Conservation (phyloP, 495 filamentous ascomycete genomes). For the Hyaloscypha bicolor region DNA sequence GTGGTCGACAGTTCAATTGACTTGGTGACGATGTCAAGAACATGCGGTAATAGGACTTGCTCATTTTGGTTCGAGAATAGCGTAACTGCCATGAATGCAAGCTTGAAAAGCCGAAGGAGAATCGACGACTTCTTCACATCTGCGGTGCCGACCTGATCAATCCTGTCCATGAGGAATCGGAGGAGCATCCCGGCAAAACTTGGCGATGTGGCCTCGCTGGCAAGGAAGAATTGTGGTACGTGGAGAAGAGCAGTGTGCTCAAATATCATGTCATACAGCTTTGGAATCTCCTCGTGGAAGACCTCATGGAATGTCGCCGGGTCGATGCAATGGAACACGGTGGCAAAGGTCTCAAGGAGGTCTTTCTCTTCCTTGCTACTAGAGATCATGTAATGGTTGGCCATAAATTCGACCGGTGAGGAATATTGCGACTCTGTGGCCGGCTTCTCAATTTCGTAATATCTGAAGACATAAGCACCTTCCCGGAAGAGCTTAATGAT, state of each 20-base stretch:
- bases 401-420: conserved; percentile 84
- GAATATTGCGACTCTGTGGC: conserved; percentile 72
- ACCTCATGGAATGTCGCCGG: conserved; percentile 98
- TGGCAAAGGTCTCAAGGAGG: conserved; percentile 94
- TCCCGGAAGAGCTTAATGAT: conserved; percentile 98
- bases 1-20: conserved; percentile 94
- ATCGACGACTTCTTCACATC: conserved; percentile 91
- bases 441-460: conserved; percentile 88
- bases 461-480: conserved; percentile 92
- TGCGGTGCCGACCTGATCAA: conserved; percentile 90
- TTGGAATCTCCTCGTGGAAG: conserved; percentile 95
- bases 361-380: conserved; percentile 97
- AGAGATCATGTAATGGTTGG: conserved; percentile 88
- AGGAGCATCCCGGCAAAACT: conserved; percentile 98
- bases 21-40: conserved; percentile 93
- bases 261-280: conserved; percentile 96
- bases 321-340: conserved; percentile 97
- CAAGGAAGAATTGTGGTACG: conserved; percentile 96
- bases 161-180: conserved; percentile 93
- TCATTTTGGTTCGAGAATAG: conserved; percentile 95
- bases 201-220: conserved; percentile 95
- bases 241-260: conserved; percentile 92
- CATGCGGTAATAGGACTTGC: conserved; percentile 90
- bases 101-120: conserved; percentile 91
- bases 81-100: conserved; percentile 99